phyloP scores from a whole-genome alignment of 495 filamentous ascomycete species.

The Penicillium simplicissimum region DNA sequence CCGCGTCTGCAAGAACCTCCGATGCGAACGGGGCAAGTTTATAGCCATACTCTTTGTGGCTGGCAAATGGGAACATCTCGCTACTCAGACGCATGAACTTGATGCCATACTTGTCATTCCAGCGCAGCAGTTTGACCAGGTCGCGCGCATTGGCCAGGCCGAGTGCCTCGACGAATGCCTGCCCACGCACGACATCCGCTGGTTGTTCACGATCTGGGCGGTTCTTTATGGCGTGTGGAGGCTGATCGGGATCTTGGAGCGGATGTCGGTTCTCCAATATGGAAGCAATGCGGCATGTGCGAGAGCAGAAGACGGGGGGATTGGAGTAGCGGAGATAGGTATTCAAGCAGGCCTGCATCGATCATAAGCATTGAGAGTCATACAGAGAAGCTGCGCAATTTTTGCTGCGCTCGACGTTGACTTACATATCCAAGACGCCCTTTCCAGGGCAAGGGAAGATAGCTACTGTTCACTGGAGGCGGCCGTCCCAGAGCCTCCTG shows the following conservation, averaged over 20 bases:
- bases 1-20: conserved; percentile 72
- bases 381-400: neutral
- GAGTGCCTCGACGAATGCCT: conserved; percentile 72
- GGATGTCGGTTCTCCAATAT: conserved; percentile 89
- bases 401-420: conserved; percentile 36
- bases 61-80: conserved; percentile 97
- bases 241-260: conserved; percentile 69
- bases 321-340: conserved; percentile 88
- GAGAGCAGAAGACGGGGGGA: conserved; percentile 85
- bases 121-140: conserved; percentile 79
- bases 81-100: conserved; percentile 90
- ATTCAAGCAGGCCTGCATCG: conserved; percentile 74
- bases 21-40: conserved; percentile 83
- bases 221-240: conserved; percentile 79
- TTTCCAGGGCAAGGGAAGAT: conserved; percentile 90
- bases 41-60: conserved; percentile 84
- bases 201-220: conserved; percentile 71
- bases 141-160: conserved; percentile 82
- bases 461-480: conserved; percentile 81
- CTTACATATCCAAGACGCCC: conserved; percentile 87
- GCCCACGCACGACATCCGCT: conserved; percentile 61
- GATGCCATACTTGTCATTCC: conserved; percentile 93
- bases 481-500: conserved; percentile 57
- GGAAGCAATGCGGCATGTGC: conserved; percentile 88
- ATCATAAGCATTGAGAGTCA: conserved; percentile 17